These are phyloP conservation scores for Neurospora sp. DNA, from an alignment of 495 filamentous ascomycete species.

Conservation along the genomic window DNA sequence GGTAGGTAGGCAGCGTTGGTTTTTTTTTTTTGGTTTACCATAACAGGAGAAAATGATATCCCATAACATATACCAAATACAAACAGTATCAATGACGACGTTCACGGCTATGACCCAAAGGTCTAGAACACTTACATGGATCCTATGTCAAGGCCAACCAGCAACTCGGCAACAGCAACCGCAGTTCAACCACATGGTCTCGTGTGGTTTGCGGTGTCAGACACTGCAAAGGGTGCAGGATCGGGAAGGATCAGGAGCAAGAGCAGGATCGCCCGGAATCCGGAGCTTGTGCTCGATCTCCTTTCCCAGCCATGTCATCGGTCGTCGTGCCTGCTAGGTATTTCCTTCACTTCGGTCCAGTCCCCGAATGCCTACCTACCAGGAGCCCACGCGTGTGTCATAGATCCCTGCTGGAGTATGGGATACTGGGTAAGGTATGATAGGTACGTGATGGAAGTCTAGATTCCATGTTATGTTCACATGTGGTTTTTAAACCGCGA, in stretches of 20 bases:
- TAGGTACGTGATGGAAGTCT: background rate
- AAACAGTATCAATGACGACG: background rate
- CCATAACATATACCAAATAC: background rate
- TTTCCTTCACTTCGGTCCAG: background rate
- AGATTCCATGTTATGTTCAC: background rate
- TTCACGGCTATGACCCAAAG: background rate
- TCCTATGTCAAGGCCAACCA: background rate
- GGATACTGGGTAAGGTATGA: background rate
- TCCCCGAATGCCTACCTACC: background rate
- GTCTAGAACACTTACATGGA: background rate
- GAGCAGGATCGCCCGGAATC: background rate
- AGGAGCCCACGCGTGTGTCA: background rate
- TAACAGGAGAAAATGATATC: background rate
- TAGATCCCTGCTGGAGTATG: background rate
- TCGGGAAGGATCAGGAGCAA: background rate
- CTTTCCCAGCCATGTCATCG: background rate
- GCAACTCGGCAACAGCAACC: background rate
- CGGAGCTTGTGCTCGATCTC: background rate
- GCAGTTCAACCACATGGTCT: background rate
- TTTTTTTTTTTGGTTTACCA: background rate
- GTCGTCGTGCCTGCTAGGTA: background rate
- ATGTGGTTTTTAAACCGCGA: background rate
- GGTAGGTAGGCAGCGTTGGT: background rate
- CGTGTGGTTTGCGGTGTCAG: background rate
- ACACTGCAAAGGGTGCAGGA: background rate